Evolutionary conservation across 139 green algal genomes (phyloP).

Genomic region (Picochlorum sp.): DNA sequence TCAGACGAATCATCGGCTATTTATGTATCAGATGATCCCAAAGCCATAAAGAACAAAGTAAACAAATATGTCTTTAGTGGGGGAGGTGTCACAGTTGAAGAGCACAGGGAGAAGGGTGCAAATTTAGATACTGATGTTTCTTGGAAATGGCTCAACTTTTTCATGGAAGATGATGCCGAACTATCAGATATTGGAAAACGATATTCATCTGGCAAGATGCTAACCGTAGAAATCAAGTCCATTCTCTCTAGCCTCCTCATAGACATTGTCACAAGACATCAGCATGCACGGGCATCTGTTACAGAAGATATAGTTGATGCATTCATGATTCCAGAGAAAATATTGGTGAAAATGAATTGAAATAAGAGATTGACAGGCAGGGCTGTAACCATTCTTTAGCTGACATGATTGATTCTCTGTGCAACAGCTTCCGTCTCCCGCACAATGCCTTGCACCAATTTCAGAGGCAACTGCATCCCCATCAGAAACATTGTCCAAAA

Average conservation of each 20-base stretch:
- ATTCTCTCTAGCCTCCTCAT: constrained; percentile 71
- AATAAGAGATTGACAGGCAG: too few relatives aligned
- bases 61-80: constrained; percentile 92
- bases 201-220: constrained; percentile 82
- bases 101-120: constrained; percentile 73
- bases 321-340: constrained; percentile 80
- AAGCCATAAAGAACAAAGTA: constrained; percentile 86
- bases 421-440: neutral
- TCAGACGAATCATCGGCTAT: constrained; percentile 81
- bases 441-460: neutral
- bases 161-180: constrained; percentile 86
- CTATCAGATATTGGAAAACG: constrained; percentile 69
- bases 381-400: neutral
- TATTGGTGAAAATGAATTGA: constrained; percentile 14
- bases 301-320: constrained; percentile 82
- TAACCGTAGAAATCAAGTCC: constrained; percentile 92
- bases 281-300: constrained; percentile 58
- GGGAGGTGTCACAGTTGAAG: constrained; percentile 77
- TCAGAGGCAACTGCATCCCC: neutral
- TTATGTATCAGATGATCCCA: constrained; percentile 82
- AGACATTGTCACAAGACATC: constrained; percentile 73
- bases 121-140: constrained; percentile 93
- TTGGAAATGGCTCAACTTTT: constrained; percentile 97
- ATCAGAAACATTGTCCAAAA: constrained; percentile 23
- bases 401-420: neutral